Percentiles rank a stretch among this genome's conserved stretches.
These are phyloP conservation scores for Chlamydomonas sp. DNA, from an alignment of 139 green algal genomes.

Conservation along the genomic window DNA sequence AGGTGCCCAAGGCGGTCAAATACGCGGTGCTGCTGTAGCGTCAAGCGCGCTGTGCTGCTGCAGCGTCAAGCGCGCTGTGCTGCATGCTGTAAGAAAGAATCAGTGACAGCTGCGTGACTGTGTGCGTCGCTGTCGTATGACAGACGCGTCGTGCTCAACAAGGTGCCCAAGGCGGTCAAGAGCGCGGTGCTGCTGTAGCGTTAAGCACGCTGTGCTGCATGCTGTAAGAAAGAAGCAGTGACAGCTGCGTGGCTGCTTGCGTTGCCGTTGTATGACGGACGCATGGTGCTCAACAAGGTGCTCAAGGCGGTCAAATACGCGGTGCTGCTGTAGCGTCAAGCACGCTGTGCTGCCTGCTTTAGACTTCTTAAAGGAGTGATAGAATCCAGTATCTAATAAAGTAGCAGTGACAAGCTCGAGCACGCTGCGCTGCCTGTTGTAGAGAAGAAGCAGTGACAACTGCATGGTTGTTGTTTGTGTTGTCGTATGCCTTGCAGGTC, in stretches of 20 bases:
- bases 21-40: conserved; percentile 73
- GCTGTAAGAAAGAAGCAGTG: too few relatives aligned
- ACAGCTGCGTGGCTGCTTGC: conserved; percentile 76
- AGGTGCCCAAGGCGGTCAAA: conserved; percentile 63
- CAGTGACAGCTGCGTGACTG: too few relatives aligned
- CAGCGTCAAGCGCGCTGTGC: conserved; percentile 50
- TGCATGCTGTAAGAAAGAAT: too few relatives aligned
- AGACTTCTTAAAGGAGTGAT: too few relatives aligned
- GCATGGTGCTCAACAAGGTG: conserved; percentile 62
- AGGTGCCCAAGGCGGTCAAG: conserved; percentile 63
- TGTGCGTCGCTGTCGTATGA: conserved; percentile 78
- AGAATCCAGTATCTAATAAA: too few relatives aligned
- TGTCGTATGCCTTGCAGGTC: conserved; percentile 72
- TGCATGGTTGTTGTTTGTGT: conserved; percentile 69
- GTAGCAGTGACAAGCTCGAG: too few relatives aligned
- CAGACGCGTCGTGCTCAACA: conserved; percentile 63
- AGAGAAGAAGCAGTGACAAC: too few relatives aligned
- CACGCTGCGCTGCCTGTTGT: too few relatives aligned
- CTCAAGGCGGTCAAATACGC: conserved; percentile 72
- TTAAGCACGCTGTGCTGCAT: conserved; percentile 55
- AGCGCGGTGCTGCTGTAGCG: conserved; percentile 71
- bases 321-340: conserved; percentile 56
- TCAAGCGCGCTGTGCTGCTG: conserved; percentile 58
- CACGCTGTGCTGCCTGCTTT: too few relatives aligned
- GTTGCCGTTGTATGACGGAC: conserved; percentile 72